phyloP scores from a whole-genome alignment of 78 protist species.

The Polysphondylium violaceum region DNA sequence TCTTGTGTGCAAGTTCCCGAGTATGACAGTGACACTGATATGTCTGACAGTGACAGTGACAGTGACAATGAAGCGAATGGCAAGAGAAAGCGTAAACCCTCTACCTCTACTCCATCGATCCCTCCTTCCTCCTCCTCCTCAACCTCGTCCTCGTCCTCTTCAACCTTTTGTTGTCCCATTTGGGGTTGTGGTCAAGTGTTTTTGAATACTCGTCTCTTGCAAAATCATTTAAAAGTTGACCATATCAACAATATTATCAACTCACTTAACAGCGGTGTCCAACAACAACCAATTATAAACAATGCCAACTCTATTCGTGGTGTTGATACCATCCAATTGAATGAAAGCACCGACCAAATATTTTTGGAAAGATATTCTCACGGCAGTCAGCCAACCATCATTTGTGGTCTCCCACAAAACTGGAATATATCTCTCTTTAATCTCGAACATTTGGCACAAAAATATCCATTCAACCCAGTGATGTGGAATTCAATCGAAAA shows the following conservation, averaged over 20 bases:
- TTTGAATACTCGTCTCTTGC: neutral
- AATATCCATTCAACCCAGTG: constrained; percentile 4
- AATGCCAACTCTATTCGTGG: neutral
- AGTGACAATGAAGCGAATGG: no score
- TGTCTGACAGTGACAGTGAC: no score
- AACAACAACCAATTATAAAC: neutral
- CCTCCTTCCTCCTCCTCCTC: neutral
- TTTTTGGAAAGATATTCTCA: constrained; percentile 11
- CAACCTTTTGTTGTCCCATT: neutral
- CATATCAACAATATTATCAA: neutral
- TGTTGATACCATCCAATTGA: constrained; percentile 1
- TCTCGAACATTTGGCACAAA: constrained; percentile 22
- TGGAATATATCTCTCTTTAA: constrained; percentile 28
- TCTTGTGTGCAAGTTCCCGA: no score
- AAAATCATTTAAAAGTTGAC: neutral
- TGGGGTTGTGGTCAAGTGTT: constrained; percentile 24
- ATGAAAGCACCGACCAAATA: constrained; percentile 13
- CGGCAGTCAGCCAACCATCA: constrained; percentile 11
- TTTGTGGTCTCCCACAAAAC: constrained; percentile 38
- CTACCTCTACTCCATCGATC: neutral
- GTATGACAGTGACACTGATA: no score
- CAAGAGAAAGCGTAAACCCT: neutral
- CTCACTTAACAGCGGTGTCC: neutral
- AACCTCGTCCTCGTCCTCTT: no score
- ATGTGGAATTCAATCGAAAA: constrained; percentile 32